Percentiles rank a stretch among this genome's conserved stretches.
Conservation (phyloP, 169 alveolate genomes). For the Plasmodium cynomolgi region DNA sequence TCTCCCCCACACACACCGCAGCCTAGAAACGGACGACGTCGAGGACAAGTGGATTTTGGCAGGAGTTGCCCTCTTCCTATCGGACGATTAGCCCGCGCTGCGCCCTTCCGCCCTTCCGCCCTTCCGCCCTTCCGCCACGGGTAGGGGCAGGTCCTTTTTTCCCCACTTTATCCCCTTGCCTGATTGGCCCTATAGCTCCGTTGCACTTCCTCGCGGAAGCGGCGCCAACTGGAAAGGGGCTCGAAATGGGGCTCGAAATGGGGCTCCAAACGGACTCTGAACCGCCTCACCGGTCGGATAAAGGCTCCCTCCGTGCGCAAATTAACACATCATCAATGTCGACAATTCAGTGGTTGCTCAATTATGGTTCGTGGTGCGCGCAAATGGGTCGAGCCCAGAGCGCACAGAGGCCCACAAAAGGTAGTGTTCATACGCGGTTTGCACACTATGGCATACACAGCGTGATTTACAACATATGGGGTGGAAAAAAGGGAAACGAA, state of each 20-base stretch:
- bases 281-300: background rate
- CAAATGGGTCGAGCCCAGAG: background rate
- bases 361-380: background rate
- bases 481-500: background rate
- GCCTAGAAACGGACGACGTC: conserved; percentile 82
- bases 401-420: background rate
- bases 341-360: background rate
- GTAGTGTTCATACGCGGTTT: background rate
- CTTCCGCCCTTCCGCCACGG: background rate
- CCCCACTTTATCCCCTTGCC: background rate
- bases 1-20: background rate
- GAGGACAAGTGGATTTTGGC: conserved; percentile 93
- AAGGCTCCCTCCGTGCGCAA: background rate
- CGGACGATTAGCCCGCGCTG: conserved; percentile 86
- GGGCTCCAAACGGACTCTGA: background rate
- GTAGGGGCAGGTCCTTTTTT: background rate
- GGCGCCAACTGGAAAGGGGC: too few species aligned
- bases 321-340: background rate
- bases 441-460: background rate
- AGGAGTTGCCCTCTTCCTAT: conserved; percentile 93
- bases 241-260: too few species aligned
- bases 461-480: background rate
- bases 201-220: background rate
- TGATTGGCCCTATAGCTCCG: background rate
- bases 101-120: too few species aligned